Evolutionary conservation across 2,329 filamentous ascomycete genomes (phyloP), one percentile per base, ranked within the genome.

Genomic region (Helicocarpus griseus): DNA sequence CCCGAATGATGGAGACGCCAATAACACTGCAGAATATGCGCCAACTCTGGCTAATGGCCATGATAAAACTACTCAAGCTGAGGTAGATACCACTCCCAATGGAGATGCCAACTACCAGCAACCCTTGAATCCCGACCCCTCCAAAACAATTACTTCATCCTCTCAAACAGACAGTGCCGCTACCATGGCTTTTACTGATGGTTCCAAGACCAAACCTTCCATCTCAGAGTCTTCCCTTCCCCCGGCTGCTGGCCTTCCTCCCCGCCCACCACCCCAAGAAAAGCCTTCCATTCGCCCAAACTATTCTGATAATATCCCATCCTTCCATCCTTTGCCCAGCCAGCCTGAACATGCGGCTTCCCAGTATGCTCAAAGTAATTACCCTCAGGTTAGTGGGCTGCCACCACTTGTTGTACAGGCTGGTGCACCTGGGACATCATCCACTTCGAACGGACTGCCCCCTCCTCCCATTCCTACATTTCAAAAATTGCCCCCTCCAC

Each of bases 41-140:
- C 36, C 50, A 11, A 24, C 21, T 39, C 17, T 22, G 24, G 17
- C 19, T 44, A 39, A 41, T 31, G 47, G 49, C 62, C 58, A 61
- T 53, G 28, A 54, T 48, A 59, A 58, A 50, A 56, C 61, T 50
- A 44, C 49, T 41, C 55, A 57, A 24, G 53, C 61, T 56, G 57
- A 45, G 41, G 57, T 53, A 9, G 38, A 56, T 49, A 54, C 54
- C 47, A 52, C 56, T 53, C 57, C 57, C 52, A 63, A 68, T 55
- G 63, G 61, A 50, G 73, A 70, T 54, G 69, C 75, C 60, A 70
- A 74, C 60, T 73, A 72, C 58, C 72, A 75, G 61, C 71, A 66
- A 51, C 61, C 76, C 51, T 67, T 76, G 60, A 72, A 75, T 65
- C 75, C 73, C 59, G 66, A 75, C 35, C 67, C 71, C 44, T 65